These are phyloP conservation scores for Diplodia sapinea DNA, from an alignment of 2,329 filamentous ascomycete genomes.

Conservation along the genomic window DNA sequence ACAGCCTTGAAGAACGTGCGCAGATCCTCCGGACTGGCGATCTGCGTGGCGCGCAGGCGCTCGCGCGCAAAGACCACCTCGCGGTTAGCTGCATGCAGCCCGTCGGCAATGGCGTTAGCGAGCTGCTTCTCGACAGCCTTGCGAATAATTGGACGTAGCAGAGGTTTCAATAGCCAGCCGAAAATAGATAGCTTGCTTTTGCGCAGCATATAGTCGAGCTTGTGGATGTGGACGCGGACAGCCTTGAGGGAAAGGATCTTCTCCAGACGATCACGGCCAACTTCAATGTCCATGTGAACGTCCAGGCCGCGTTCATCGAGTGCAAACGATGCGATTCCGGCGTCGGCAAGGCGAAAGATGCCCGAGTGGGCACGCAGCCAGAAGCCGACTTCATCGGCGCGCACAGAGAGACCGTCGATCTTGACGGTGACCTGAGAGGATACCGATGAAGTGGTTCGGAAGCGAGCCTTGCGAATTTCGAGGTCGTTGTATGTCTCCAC, in stretches of 20 bases:
- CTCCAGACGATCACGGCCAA: constrained; percentile 78
- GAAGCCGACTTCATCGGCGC: constrained; percentile 87
- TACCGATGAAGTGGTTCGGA: constrained; percentile 69
- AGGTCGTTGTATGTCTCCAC: constrained; percentile 85
- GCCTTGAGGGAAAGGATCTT: constrained; percentile 77
- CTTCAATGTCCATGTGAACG: constrained; percentile 81
- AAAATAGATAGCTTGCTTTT: constrained; percentile 78
- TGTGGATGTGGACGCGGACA: constrained; percentile 83
- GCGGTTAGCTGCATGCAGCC: constrained; percentile 76
- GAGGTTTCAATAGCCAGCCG: constrained; percentile 81
- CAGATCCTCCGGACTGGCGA: constrained; percentile 79
- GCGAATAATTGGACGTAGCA: constrained; percentile 80
- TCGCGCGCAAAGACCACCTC: constrained; percentile 88
- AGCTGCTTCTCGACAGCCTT: constrained; percentile 81
- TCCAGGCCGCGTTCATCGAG: constrained; percentile 89
- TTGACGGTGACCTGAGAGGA: constrained; percentile 78
- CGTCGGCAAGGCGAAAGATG: constrained; percentile 75
- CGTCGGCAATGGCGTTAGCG: constrained; percentile 71
- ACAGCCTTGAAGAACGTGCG: constrained; percentile 84
- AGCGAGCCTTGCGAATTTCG: constrained; percentile 78
- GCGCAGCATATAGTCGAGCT: constrained; percentile 78
- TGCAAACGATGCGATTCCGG: constrained; percentile 83
- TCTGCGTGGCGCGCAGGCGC: constrained; percentile 81
- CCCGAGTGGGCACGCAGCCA: constrained; percentile 82
- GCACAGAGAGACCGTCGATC: constrained; percentile 80